Conservation (phyloP, 306 rosid genomes). For the Mimosa bimucronata region DNA sequence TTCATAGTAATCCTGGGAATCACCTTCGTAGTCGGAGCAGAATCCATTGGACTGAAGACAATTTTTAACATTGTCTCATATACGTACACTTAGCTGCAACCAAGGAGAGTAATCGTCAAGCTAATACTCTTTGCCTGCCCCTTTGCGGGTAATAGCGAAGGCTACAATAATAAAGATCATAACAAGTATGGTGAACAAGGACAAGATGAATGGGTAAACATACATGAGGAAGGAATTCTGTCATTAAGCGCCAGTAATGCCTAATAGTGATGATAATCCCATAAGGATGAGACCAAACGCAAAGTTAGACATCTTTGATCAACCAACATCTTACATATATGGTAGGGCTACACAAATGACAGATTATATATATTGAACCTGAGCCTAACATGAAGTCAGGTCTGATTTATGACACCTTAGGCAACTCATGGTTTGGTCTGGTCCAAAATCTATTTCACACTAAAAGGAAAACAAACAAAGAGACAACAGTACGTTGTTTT, state of each 20-base stretch:
- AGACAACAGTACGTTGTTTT: too few species aligned
- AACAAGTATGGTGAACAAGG: constrained; percentile 59
- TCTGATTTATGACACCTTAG: too few species aligned
- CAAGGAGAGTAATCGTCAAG: constrained; percentile 73
- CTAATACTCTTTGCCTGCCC: constrained; percentile 70
- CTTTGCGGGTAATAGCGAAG: constrained; percentile 62
- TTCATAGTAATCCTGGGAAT: too few species aligned
- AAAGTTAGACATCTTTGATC: too few species aligned
- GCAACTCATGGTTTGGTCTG: too few species aligned
- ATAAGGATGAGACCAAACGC: constrained; percentile 45
- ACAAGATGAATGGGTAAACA: constrained; percentile 65
- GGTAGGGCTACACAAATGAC: too few species aligned
- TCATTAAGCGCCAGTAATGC: constrained; percentile 69
- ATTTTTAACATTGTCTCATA: constrained; percentile 60
- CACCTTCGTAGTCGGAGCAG: too few species aligned
- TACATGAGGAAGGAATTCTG: constrained; percentile 64
- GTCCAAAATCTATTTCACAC: too few species aligned
- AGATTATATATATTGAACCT: too few species aligned
- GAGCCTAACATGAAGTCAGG: too few species aligned
- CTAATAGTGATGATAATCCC: constrained; percentile 63
- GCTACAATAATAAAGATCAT: constrained; percentile 55
- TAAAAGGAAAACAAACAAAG: too few species aligned
- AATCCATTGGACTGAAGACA: constrained; percentile 56
- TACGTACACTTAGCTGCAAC: constrained; percentile 68
- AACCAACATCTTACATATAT: too few species aligned